A percentile compares a stretch with the other conserved stretches of the same genome.
Evolutionary conservation across 345 rosid genomes (phyloP).

Genomic region (Viola odorata): DNA sequence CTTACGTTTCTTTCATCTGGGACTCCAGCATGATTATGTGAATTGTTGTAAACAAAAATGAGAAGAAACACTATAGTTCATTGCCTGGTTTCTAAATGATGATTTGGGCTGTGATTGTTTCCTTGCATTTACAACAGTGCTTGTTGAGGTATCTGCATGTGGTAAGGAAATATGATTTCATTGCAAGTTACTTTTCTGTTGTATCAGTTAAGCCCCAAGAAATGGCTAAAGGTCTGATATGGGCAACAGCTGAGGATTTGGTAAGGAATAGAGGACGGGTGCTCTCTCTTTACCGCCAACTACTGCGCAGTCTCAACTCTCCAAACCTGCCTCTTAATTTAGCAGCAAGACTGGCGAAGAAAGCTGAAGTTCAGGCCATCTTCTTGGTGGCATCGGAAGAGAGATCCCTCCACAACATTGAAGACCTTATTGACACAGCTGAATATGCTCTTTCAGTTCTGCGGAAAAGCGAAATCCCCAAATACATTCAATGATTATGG

Average conservation of each 20-base stretch:
- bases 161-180: too few species aligned
- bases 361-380: conserved; percentile 51
- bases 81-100: too few species aligned
- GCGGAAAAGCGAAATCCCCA: conserved; percentile 50
- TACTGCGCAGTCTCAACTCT: conserved; percentile 48
- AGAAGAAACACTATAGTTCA: too few species aligned
- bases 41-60: too few species aligned
- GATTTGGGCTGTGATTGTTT: too few species aligned
- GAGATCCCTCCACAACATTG: conserved; percentile 43
- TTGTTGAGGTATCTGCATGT: too few species aligned
- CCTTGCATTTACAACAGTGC: too few species aligned
- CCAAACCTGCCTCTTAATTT: conserved; percentile 46
- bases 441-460: conserved; percentile 45
- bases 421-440: conserved; percentile 46
- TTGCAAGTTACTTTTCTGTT: too few species aligned
- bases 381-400: conserved; percentile 52
- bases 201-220: not conserved
- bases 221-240: conserved; percentile 37
- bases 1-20: too few species aligned
- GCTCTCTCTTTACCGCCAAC: conserved; percentile 45
- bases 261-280: conserved; percentile 46
- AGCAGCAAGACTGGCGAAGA: conserved; percentile 54
- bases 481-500: conserved; percentile 8
- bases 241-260: conserved; percentile 51
- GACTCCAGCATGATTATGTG: too few species aligned